Percentiles rank a stretch among this genome's conserved stretches.
Evolutionary conservation across 2,329 filamentous ascomycete genomes (phyloP).

Genomic region (Penicillium freii): DNA sequence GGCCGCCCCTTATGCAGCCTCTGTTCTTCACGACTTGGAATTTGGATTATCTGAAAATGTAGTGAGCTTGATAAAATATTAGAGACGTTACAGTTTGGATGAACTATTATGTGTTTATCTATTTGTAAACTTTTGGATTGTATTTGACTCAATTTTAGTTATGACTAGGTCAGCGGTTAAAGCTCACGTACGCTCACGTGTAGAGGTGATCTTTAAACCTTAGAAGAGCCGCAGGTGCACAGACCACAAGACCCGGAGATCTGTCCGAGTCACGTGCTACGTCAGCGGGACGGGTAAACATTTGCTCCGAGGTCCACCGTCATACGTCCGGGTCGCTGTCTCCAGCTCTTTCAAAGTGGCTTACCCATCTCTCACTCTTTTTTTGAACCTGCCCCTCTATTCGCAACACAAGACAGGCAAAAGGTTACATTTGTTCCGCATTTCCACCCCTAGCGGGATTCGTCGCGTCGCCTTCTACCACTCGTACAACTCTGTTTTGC

Average conservation of each 20-base stretch:
- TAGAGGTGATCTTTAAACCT: background rate
- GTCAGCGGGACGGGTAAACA: background rate
- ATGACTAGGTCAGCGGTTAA: background rate
- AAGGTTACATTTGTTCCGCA: background rate
- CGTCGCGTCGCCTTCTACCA: background rate
- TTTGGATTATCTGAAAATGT: background rate
- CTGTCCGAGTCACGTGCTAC: background rate
- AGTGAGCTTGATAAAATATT: background rate
- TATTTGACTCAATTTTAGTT: background rate
- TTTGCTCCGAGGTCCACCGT: background rate
- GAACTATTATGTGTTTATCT: background rate
- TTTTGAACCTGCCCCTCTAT: background rate
- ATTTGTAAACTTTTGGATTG: background rate
- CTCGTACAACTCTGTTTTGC: background rate
- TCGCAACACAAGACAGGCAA: background rate
- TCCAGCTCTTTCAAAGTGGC: slow-evolving; percentile 2
- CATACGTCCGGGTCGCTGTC: background rate
- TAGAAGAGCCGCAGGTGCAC: background rate
- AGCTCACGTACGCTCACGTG: background rate
- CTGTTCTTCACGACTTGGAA: background rate
- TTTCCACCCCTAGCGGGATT: background rate
- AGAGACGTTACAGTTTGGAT: background rate
- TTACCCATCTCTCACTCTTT: background rate
- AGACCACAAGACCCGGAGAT: background rate
- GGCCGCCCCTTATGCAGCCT: background rate